These are phyloP conservation scores for Rusavskia elegans DNA, from an alignment of 495 filamentous ascomycete genomes.

Conservation along the genomic window DNA sequence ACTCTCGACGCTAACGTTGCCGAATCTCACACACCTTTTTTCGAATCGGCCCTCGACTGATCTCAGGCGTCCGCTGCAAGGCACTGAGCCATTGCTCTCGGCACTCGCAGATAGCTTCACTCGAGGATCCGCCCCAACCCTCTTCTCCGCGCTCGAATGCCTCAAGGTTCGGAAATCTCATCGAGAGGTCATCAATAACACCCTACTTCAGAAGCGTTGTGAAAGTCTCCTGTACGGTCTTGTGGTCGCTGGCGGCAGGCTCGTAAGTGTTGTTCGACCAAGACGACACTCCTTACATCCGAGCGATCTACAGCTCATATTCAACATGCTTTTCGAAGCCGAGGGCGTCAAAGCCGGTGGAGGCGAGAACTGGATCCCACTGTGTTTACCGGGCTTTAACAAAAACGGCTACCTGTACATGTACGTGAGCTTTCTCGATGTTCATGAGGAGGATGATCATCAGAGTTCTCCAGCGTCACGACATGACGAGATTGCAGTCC, in stretches of 20 bases:
- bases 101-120: conserved; percentile 91
- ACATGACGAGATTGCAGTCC: conserved; percentile 70
- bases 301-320: conserved; percentile 87
- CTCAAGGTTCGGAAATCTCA: conserved; percentile 76
- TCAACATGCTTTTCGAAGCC: conserved; percentile 99
- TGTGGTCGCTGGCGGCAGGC: conserved; percentile 80
- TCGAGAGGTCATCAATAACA: conserved; percentile 70
- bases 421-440: conserved; percentile 84
- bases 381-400: conserved; percentile 95
- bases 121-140: conserved; percentile 70
- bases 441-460: conserved; percentile 21
- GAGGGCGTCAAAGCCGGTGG: conserved; percentile 74
- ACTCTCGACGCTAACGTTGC: conserved; percentile 81
- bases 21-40: conserved; percentile 78
- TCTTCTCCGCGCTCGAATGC: conserved; percentile 84
- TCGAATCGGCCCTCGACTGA: conserved; percentile 81
- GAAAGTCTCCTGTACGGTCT: conserved; percentile 78
- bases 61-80: conserved; percentile 78
- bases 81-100: conserved; percentile 81
- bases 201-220: conserved; percentile 60
- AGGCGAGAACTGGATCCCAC: conserved; percentile 93
- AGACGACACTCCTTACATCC: conserved; percentile 93
- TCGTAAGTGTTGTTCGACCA: conserved; percentile 87
- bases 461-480: conserved; percentile 15
- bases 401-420: conserved; percentile 95